phyloP scores from a whole-genome alignment of 1,139 yeast species.

The Saccharomycopsis hybrid region DNA sequence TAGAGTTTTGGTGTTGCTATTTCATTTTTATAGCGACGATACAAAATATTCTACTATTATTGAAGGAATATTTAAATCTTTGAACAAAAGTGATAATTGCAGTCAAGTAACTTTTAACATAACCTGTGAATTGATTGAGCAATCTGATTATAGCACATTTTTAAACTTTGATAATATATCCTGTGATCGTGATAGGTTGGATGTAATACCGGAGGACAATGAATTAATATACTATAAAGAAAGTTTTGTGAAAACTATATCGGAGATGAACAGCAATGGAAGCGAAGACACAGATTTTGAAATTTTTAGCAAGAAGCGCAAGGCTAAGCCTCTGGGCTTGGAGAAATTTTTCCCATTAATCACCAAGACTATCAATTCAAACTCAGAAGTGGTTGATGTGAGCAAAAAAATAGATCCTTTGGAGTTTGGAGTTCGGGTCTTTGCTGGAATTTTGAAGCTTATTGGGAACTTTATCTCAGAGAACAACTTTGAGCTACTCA shows the following conservation, averaged over 20 bases:
- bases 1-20: slow-evolving; percentile 12
- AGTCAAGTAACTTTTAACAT: slow-evolving; percentile 9
- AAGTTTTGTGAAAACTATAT: not conserved
- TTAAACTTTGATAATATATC: slow-evolving; percentile 2
- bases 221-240: slow-evolving; percentile 7
- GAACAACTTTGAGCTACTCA: slow-evolving; percentile 10
- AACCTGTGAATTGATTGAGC: slow-evolving; percentile 9
- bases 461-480: slow-evolving; percentile 4
- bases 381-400: not conserved
- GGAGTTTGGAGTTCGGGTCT: slow-evolving; percentile 5
- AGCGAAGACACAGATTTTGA: not conserved
- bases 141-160: slow-evolving; percentile 1
- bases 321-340: not conserved
- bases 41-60: slow-evolving; percentile 3
- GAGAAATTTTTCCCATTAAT: slow-evolving; percentile 12
- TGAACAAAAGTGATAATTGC: slow-evolving; percentile 13
- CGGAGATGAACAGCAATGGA: not conserved
- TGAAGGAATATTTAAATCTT: slow-evolving; percentile 13
- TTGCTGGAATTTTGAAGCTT: slow-evolving; percentile 11
- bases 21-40: slow-evolving; percentile 8
- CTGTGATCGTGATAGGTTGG: not conserved
- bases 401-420: not conserved
- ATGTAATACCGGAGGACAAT: not conserved
- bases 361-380: not conserved
- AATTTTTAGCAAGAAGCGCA: not conserved